phyloP scores from a whole-genome alignment of 2,329 filamentous ascomycete species.

The Drechslerella coelobrocha region DNA sequence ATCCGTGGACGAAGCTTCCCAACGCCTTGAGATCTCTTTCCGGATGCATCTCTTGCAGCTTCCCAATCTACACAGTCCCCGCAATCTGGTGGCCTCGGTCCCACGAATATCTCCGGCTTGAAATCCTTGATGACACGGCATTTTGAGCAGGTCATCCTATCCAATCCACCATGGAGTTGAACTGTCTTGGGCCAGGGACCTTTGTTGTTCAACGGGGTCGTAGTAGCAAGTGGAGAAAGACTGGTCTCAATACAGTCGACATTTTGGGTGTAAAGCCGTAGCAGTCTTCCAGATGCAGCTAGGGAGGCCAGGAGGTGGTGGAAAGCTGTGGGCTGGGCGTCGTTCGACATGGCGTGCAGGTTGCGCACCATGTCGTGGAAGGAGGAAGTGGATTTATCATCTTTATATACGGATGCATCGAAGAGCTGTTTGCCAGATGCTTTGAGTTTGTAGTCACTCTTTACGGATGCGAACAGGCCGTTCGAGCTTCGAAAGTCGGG shows the following conservation, averaged over 20 bases:
- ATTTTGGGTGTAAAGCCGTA: constrained; percentile 94
- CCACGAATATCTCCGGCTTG: constrained; percentile 78
- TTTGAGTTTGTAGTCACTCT: constrained; percentile 87
- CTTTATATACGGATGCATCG: constrained; percentile 95
- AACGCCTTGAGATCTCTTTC: constrained; percentile 91
- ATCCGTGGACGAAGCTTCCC: constrained; percentile 88
- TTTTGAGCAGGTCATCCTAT: constrained; percentile 97
- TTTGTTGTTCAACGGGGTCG: constrained; percentile 80
- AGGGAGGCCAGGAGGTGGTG: constrained; percentile 92
- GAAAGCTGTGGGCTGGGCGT: constrained; percentile 82
- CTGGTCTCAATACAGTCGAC: constrained; percentile 93
- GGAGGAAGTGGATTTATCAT: constrained; percentile 82
- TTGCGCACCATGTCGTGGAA: constrained; percentile 97
- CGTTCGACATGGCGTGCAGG: constrained; percentile 77
- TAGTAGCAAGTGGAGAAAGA: constrained; percentile 78
- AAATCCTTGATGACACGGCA: constrained; percentile 80
- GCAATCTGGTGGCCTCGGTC: constrained; percentile 83
- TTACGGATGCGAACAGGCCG: constrained; percentile 85
- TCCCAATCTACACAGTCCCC: constrained; percentile 76
- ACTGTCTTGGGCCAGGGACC: constrained; percentile 92
- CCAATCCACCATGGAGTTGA: constrained; percentile 89
- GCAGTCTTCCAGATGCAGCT: constrained; percentile 81
- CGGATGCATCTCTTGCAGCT: constrained; percentile 75
- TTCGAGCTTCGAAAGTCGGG: constrained; percentile 94
- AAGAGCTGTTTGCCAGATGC: constrained; percentile 94